Evolutionary conservation across 2,329 filamentous ascomycete species (phyloP).

Genomic region (Colletotrichum eleusines): DNA sequence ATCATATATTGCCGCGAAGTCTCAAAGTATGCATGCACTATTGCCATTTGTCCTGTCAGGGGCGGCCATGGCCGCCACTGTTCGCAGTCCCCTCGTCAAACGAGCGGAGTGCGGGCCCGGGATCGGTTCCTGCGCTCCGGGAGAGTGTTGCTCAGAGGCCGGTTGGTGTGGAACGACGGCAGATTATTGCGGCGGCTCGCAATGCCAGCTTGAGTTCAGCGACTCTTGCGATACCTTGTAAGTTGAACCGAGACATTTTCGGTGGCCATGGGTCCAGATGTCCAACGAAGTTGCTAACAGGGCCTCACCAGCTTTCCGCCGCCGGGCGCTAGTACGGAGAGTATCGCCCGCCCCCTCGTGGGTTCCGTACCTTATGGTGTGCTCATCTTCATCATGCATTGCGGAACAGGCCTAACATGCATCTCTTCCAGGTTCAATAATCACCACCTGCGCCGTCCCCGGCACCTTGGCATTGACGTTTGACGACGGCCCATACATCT

Average conservation of each 20-base stretch:
- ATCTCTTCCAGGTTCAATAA: conserved; percentile 46
- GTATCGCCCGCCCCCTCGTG: conserved; percentile 48
- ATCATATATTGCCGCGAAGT: conserved; percentile 14
- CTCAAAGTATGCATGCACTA: conserved; percentile 37
- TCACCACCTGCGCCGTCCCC: conserved; percentile 53
- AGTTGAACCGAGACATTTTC: conserved; percentile 42
- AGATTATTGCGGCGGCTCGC: conserved; percentile 53
- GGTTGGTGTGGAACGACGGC: conserved; percentile 53
- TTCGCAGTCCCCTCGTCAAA: conserved; percentile 37
- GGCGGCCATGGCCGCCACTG: conserved; percentile 35
- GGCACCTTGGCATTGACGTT: conserved; percentile 60
- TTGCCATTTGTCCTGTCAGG: conserved; percentile 37
- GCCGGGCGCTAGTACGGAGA: conserved; percentile 49
- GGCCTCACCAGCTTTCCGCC: conserved; percentile 48
- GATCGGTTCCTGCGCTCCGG: conserved; percentile 50
- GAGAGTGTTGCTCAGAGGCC: conserved; percentile 53
- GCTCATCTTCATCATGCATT: conserved; percentile 44
- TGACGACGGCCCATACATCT: conserved; percentile 60
- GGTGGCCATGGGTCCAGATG: not conserved
- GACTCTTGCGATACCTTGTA: conserved; percentile 57
- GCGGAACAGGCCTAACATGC: conserved; percentile 42
- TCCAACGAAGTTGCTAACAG: conserved; percentile 5
- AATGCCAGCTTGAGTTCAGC: conserved; percentile 55
- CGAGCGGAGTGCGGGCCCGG: conserved; percentile 50
- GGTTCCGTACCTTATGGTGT: conserved; percentile 55